Evolutionary conservation across 345 rosid species (phyloP), one percentile per base, ranked within the genome.

Genomic region (Euphorbia peplus): DNA sequence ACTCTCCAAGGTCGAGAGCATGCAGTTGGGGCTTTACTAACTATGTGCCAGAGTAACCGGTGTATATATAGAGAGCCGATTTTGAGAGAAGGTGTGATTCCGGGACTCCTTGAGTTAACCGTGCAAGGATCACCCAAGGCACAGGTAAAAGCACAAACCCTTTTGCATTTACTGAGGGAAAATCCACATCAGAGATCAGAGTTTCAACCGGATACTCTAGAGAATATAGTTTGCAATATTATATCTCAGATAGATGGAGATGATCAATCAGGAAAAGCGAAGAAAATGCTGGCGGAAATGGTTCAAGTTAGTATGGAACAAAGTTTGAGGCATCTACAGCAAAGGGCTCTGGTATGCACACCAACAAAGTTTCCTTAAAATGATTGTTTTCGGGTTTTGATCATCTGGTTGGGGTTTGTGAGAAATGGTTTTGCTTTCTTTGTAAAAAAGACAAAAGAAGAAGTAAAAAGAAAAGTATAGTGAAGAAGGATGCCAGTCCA

Each of bases 281-380:
- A 88, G 86, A 90, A 88, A 80, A 95, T 91, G 97, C 83, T 95
- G 47, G 84, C 96, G 18, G 99, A 95, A 81, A 95, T 95, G 99
- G 98, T 95, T 37, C 96, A 95, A 75, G 97, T 91, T 35, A 91
- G 99, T 79, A 91, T 95, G 99, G 99, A 95, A 53, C 91, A 91
- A 80, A 95, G 96, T 80, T 80, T 95, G 83, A 87, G 92, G 75
- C 98, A 91, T 87, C 60, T 95, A 64, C 98, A 95, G 79, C 89
- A 80, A 81, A 87, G 99, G 79, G 99, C 99, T 70, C 80, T 88
- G 60, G 91, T 90, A 37, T 84, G 86, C 67, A 81, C 91, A 1
- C 87, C 95, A 5, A 62, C 86, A 83, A 84, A 80, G 86, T 83
- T 54, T 60, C 89, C 53, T 81, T 70, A 0, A 84, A 86, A 66